Base-by-base conservation (phyloP, 1,139 yeast genomes). In the Pichia sp. region DNA sequence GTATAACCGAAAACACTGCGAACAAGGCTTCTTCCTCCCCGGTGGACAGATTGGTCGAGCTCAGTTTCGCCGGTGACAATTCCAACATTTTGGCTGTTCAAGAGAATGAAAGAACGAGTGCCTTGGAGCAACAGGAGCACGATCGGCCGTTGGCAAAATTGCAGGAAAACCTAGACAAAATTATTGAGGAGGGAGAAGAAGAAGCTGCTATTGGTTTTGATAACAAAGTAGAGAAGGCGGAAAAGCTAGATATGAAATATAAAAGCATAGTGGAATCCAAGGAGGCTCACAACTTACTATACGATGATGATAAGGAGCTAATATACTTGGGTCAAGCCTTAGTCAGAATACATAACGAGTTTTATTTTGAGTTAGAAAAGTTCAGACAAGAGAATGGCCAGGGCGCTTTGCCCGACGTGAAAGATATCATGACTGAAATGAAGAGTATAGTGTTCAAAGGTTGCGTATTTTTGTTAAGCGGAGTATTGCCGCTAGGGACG, bases 121-220 rank as follows among this genome's bases (percentile, higher is more conserved):
- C 83, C 0, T 72, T 85, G 19, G 89, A 84, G 62, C 84, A 82
- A 54, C 90, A 80, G 71, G 89, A 78, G 67, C 80, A 78, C 38
- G 89, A 85, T 52, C 72, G 97, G 58, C 97, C 97, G 0, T 73
- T 90, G 59, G 96, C 96, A 0, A 87, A 85, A 61, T 73, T 89
- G 52, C 97, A 90, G 67, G 84, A 85, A 64, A 84, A 85, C 62
- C 73, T 90, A 58, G 92, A 87, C 57, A 78, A 80, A 58, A 73
- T 80, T 43, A 75, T 77, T 19, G 68, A 69, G 51, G 65, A 67
- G 45, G 70, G 65, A 43, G 69, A 65, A 51, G 62, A 54, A 8
- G 59, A 53, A 10, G 38, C 38, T 15, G 49, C 41, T 1, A 45
- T 40, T 49, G 45, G 16, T 26, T 45, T 45, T 15, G 45, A 45